phyloP scores from a whole-genome alignment of 1,284 basidiomycete genomes.

The Papiliotrema nemorosa region DNA sequence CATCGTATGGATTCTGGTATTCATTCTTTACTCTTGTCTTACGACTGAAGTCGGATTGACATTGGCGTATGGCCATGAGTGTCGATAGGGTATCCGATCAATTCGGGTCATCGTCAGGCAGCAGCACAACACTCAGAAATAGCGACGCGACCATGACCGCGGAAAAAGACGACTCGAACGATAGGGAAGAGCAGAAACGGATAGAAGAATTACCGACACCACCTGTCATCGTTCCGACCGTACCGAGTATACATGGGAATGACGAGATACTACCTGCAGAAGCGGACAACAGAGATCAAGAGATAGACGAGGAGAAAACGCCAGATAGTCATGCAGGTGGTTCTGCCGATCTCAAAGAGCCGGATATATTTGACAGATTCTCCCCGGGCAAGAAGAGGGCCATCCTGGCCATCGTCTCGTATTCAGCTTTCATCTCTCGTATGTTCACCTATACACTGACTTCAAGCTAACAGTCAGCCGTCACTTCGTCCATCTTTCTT shows the following conservation, averaged over 20 bases:
- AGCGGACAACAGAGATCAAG: background rate
- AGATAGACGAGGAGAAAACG: background rate
- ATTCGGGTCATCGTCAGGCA: too few species aligned
- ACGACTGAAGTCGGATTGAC: too few species aligned
- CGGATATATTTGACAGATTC: conserved; percentile 57
- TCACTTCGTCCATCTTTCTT: conserved; percentile 64
- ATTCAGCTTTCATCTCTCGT: conserved; percentile 57
- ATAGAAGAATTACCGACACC: background rate
- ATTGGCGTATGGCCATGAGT: too few species aligned
- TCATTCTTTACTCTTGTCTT: too few species aligned
- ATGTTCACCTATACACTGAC: conserved; percentile 19
- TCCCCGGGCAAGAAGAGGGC: conserved; percentile 50
- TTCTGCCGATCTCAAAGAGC: background rate
- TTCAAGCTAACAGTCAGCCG: conserved; percentile 51
- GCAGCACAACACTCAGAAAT: too few species aligned
- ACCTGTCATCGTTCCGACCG: background rate
- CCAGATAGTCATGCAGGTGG: too few species aligned
- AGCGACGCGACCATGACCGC: too few species aligned
- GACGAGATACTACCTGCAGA: background rate
- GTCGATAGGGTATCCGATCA: too few species aligned
- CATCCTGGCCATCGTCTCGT: conserved; percentile 57
- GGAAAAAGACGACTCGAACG: background rate
- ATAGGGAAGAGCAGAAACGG: background rate
- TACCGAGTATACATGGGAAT: background rate
- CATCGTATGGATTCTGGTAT: too few species aligned